These are phyloP conservation scores for Pyrus hybrid DNA, from an alignment of 331 rosid genomes.

Conservation along the genomic window DNA sequence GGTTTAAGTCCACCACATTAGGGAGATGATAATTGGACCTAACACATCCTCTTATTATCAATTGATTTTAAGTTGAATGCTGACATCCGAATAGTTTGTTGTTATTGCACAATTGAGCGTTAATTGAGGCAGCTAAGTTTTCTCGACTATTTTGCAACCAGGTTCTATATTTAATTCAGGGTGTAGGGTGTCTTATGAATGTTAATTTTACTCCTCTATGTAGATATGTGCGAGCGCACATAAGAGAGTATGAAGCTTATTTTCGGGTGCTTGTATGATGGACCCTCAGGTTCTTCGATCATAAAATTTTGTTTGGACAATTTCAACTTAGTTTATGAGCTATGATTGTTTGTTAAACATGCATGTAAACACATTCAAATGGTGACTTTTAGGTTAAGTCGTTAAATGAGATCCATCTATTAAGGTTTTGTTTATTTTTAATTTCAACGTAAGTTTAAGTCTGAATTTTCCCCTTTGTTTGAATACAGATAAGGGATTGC, in stretches of 20 bases:
- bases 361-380: background rate
- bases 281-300: background rate
- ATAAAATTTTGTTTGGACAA: background rate
- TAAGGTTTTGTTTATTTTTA: background rate
- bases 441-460: background rate
- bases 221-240: background rate
- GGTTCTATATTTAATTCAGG: background rate
- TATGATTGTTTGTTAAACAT: background rate
- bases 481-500: background rate
- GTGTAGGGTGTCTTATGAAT: background rate
- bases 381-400: background rate
- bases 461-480: background rate
- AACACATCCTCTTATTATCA: background rate
- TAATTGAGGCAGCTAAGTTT: background rate
- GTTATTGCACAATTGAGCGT: background rate
- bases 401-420: background rate
- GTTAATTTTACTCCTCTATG: background rate
- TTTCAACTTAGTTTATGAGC: background rate
- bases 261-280: background rate
- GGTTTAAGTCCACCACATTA: background rate
- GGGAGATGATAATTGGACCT: background rate
- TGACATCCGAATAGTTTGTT: background rate
- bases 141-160: background rate
- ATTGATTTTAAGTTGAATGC: background rate
- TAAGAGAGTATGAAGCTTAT: background rate